phyloP scores from a whole-genome alignment of 1,284 basidiomycete genomes.

The Cryptococcus sp. region DNA sequence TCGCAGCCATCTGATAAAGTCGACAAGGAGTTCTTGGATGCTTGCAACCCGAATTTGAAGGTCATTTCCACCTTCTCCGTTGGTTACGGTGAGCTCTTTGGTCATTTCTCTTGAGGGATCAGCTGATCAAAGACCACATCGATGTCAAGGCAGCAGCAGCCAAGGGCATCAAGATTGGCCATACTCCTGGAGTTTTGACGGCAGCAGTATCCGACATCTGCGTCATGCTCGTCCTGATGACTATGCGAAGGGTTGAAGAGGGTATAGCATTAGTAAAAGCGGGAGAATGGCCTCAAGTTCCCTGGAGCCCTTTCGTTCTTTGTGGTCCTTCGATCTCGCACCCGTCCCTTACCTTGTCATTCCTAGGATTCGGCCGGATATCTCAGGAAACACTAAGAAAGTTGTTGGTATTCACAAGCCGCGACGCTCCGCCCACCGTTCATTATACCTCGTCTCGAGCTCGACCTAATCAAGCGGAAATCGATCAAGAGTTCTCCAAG shows the following conservation, averaged over 20 bases:
- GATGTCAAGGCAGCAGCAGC: conserved; percentile 61
- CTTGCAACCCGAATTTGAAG: conserved; percentile 57
- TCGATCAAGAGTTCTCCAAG: conserved; percentile 56
- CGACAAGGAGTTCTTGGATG: conserved; percentile 66
- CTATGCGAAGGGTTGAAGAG: conserved; percentile 68
- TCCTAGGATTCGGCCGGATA: conserved; percentile 91
- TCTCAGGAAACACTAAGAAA: conserved; percentile 72
- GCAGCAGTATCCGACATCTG: conserved; percentile 88
- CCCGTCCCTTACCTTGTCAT: conserved; percentile 62
- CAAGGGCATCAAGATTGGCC: conserved; percentile 71
- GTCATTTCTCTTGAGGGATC: not conserved
- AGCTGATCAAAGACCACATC: conserved; percentile 65
- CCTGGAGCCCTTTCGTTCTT: conserved; percentile 68
- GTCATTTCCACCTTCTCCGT: conserved; percentile 83
- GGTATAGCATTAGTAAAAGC: conserved; percentile 62
- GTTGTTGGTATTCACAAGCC: conserved; percentile 66
- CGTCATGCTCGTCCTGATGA: conserved; percentile 87
- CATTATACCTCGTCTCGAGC: conserved; percentile 36
- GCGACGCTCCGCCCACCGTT: conserved; percentile 27
- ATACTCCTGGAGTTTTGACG: conserved; percentile 85
- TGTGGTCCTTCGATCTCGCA: conserved; percentile 52
- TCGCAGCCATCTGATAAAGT: conserved; percentile 51
- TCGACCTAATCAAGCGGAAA: conserved; percentile 45
- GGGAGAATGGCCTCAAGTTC: conserved; percentile 62
- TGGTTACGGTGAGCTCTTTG: conserved; percentile 69